Conservation (phyloP, 2,329 filamentous ascomycete genomes). For the Chrysosporium queenslandicum region DNA sequence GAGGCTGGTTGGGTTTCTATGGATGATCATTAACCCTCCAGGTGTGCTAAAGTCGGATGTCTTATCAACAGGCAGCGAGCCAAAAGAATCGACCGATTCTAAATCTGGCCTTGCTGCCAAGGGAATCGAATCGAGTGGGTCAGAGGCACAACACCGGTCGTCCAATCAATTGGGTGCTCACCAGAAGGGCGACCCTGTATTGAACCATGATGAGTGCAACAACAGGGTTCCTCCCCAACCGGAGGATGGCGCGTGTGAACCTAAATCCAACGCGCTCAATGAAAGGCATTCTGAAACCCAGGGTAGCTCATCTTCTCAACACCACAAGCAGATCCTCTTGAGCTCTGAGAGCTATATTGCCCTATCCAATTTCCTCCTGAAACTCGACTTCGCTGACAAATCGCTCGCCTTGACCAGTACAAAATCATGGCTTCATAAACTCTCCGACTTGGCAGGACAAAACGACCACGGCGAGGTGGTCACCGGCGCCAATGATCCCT, state of each 20-base stretch:
- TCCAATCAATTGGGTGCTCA: background rate
- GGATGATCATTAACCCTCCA: slow-evolving; percentile 70
- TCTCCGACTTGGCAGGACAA: slow-evolving; percentile 31
- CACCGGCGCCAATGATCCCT: slow-evolving; percentile 21
- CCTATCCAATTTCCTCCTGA: slow-evolving; percentile 32
- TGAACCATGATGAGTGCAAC: background rate
- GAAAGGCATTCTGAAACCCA: background rate
- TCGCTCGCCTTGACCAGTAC: slow-evolving; percentile 33
- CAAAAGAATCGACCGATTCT: background rate
- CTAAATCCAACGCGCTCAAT: background rate
- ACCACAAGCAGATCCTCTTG: slow-evolving; percentile 26
- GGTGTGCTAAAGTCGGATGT: slow-evolving; percentile 29
- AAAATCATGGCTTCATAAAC: slow-evolving; percentile 33
- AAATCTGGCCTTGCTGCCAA: background rate
- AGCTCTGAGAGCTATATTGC: slow-evolving; percentile 33
- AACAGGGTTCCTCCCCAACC: background rate
- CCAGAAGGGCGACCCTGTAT: background rate
- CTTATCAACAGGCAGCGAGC: background rate
- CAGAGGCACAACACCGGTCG: background rate
- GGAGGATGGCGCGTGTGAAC: background rate
- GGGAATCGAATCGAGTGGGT: background rate
- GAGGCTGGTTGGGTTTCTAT: slow-evolving; percentile 84
- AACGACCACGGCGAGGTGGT: slow-evolving; percentile 30
- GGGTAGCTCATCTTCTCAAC: background rate
- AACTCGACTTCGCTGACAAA: slow-evolving; percentile 35